Evolutionary conservation across 768 basidiomycete species (phyloP), one percentile per base, ranked within the genome.

Genomic region (Termitomyces sp.): DNA sequence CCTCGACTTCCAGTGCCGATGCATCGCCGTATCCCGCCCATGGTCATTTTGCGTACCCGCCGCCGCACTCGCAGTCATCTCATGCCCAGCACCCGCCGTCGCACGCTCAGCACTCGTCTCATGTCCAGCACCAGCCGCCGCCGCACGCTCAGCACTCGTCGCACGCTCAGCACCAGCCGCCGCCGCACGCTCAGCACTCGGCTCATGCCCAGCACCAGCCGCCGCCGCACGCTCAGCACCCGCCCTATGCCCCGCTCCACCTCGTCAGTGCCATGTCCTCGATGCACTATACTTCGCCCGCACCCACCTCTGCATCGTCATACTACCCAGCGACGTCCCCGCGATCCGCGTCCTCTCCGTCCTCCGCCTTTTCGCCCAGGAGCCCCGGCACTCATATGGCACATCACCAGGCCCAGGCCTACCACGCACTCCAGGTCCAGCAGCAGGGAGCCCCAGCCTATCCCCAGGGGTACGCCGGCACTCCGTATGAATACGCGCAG

Each of bases 1-100:
- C 76, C 67, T 72, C 67, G 15, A 34, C 67, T 32, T 52, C 67
- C 68, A 57, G 65, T 57, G 73, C 66, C 63, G 25, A 25, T 25
- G 25, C 25, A 25, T 25, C 25, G 25, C 25, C 25, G 25, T 25
- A 25, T 25, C 25, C 25, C 25, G 25, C 25, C 25, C 25, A 25
- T 25, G 5, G 62, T 38, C 71, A 63, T 40, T 63, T 56, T n/a
- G 37, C 5, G 17, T 54, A 53, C 14, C 34, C 46, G 32, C 60
- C 56, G 59, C 74, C 67, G 29, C 65, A 65, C 37, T 70, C 67
- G 15, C 60, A 53, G 31, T 58, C 55, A 61, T 73, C 72, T 63
- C 73, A 56, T 15, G 73, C 66, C 5, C 47, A 48, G 34, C 64
- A 65, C 31, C 47, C 25, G 20, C 20, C 20, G 1, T 25, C 37